Evolutionary conservation across 1,139 yeast genomes (phyloP).

Genomic region (Yamadazyma oceani): DNA sequence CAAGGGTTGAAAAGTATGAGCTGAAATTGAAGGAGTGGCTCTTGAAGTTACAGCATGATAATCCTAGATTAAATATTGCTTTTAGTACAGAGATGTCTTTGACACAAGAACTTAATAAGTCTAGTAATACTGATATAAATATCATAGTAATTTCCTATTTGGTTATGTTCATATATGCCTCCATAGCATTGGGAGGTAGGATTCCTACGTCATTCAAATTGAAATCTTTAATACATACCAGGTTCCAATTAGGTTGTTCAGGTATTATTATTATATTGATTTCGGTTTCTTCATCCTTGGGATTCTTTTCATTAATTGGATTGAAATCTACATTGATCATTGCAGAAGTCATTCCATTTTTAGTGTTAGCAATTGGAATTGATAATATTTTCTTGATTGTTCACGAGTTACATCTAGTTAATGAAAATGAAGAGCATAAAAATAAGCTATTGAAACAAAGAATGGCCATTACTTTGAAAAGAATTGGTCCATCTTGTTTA

Average conservation of each 20-base stretch:
- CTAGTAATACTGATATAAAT: conserved; percentile 75
- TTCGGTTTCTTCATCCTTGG: conserved; percentile 81
- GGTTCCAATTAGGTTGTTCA: conserved; percentile 73
- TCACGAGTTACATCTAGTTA: conserved; percentile 67
- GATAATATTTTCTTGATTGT: conserved; percentile 88
- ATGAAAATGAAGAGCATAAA: conserved; percentile 31
- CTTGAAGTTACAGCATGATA: conserved; percentile 43
- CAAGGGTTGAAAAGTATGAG: conserved; percentile 65
- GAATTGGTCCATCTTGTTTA: conserved; percentile 85
- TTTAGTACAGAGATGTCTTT: conserved; percentile 83
- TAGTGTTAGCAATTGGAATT: conserved; percentile 90
- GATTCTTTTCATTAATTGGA: conserved; percentile 72
- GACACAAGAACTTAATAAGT: conserved; percentile 78
- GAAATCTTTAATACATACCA: conserved; percentile 51
- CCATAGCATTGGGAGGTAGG: conserved; percentile 73
- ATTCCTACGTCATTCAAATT: conserved; percentile 29
- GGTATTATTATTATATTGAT: conserved; percentile 80
- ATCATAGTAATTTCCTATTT: conserved; percentile 75
- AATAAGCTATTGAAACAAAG: conserved; percentile 39
- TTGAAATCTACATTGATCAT: conserved; percentile 85
- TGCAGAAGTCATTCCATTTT: conserved; percentile 96
- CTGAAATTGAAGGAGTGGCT: conserved; percentile 55
- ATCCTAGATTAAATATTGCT: conserved; percentile 59
- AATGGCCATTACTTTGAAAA: conserved; percentile 61
- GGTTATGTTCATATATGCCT: conserved; percentile 88